Percentiles rank a stretch among this genome's conserved stretches.
Conservation (phyloP, 371 early-diverging fungal genomes). For the Mucor mucedo region DNA sequence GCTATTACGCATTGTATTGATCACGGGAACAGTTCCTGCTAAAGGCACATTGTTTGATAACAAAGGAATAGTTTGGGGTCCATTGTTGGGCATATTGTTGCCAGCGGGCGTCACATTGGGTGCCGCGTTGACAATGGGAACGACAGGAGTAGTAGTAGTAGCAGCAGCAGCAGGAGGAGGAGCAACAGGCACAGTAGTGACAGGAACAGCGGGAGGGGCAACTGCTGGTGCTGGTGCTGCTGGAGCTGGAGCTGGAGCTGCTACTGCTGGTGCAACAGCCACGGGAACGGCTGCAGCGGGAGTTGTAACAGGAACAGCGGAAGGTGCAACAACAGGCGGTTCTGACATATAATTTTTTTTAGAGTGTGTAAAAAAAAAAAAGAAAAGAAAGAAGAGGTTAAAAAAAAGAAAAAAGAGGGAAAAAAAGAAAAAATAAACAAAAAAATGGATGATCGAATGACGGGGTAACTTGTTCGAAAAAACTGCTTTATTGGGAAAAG, state of each 20-base stretch:
- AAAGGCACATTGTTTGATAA: too few species aligned
- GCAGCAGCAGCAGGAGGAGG: neutral
- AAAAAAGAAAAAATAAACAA: neutral
- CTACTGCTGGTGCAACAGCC: neutral
- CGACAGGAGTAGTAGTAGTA: neutral
- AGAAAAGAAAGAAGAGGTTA: neutral
- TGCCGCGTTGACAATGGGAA: neutral
- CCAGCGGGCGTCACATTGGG: too few species aligned
- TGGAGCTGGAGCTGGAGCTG: neutral
- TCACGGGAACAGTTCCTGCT: too few species aligned
- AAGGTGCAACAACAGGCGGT: neutral
- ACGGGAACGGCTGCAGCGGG: constrained; percentile 1
- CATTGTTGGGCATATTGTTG: too few species aligned
- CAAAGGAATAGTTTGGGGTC: too few species aligned
- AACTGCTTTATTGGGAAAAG: neutral
- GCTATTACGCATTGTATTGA: neutral
- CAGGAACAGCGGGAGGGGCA: neutral
- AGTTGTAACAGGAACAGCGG: constrained; percentile 1
- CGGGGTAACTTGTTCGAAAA: neutral
- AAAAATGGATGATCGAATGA: neutral
- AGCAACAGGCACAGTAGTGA: too few species aligned
- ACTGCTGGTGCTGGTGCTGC: neutral
- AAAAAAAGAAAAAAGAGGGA: neutral
- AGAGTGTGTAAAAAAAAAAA: neutral
- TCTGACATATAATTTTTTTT: neutral